Evolutionary conservation across 805 yeast genomes (phyloP), one percentile per base, ranked within the genome.

Genomic region (Teunomyces barrocoloradensis): DNA sequence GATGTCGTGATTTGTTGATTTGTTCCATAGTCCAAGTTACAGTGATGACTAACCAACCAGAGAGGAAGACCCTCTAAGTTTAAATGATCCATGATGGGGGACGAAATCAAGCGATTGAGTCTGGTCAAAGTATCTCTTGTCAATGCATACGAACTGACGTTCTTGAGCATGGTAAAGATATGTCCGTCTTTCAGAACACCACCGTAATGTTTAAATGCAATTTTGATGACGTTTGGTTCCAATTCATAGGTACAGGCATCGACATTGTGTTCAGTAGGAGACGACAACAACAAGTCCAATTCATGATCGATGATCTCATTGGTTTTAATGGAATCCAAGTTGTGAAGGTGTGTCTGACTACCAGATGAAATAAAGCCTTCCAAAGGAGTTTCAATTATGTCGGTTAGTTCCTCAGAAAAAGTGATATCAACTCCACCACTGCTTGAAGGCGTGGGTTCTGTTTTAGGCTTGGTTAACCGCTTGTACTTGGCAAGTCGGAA

Each of bases 241-340:
- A 48, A 29, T 20, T 17, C 29, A 27, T 41, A 48, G 5, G 43
- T 5, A 6, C 37, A 13, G 9, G n/a, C 27, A n/a, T 33, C 21
- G 4, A 11, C 18, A 15, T 18, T 25, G 28, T 21, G 25, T 21
- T 50, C 37, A 11, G 59, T 58, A 1, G 70, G 64, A n/a, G 68
- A 60, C 6, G 63, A 53, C 17, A 67, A 54, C 7, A 67, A 51
- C 28, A 59, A 42, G 43, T 63, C 68, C 51, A 67, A 56, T 45
- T 67, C 72, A 35, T 59, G 59, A 43, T 62, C 69, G 32, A 62
- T 60, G 13, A 59, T 54, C n/a, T 59, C 64, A 25, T 62, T 60
- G 12, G 60, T 55, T 39, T 52, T 55, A 10, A 56, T 52, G 4
- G 66, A 55, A 40, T 60, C 64, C 20, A 52, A 27, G 7, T 44